Percentiles rank a stretch among this genome's conserved stretches.
Evolutionary conservation across 495 filamentous ascomycete species (phyloP).

Genomic region (Aspergillus avenaceus): DNA sequence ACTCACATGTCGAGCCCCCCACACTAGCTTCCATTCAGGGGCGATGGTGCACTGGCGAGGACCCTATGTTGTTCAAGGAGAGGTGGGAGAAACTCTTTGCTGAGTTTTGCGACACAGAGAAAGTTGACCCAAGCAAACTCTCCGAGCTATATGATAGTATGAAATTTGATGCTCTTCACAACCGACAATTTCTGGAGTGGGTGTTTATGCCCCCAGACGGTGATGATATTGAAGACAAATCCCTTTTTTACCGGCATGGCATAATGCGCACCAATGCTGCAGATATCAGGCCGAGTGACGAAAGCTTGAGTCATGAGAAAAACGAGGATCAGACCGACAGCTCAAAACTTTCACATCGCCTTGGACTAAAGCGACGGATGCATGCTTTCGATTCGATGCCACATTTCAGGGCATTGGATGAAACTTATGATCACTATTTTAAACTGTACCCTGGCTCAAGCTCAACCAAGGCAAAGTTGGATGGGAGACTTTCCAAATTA

Average conservation of each 20-base stretch:
- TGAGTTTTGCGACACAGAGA: slow-evolving; percentile 94
- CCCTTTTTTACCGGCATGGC: slow-evolving; percentile 21
- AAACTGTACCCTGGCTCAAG: slow-evolving; percentile 75
- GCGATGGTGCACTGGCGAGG: slow-evolving; percentile 95
- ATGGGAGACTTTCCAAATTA: slow-evolving; percentile 79
- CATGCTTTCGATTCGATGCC: slow-evolving; percentile 39
- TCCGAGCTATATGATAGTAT: slow-evolving; percentile 98
- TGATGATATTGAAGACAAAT: slow-evolving; percentile 51
- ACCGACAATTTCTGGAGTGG: slow-evolving; percentile 95
- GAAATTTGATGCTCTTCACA: slow-evolving; percentile 98
- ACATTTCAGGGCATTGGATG: slow-evolving; percentile 42
- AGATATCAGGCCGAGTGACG: slow-evolving; percentile 22
- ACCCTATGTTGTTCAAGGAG: slow-evolving; percentile 90
- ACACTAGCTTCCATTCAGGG: slow-evolving; percentile 71
- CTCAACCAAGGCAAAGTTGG: slow-evolving; percentile 75
- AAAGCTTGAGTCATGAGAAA: slow-evolving; percentile 21
- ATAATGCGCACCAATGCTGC: slow-evolving; percentile 26
- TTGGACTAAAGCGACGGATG: slow-evolving; percentile 45
- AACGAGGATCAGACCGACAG: slow-evolving; percentile 33
- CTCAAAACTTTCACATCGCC: slow-evolving; percentile 41
- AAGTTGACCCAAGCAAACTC: slow-evolving; percentile 96
- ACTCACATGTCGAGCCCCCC: slow-evolving; percentile 35
- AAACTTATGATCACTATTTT: slow-evolving; percentile 69
- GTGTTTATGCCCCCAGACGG: slow-evolving; percentile 79
- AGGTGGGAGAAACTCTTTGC: slow-evolving; percentile 98